Conservation (phyloP, 345 rosid genomes). For the Carallia pectinifolia region DNA sequence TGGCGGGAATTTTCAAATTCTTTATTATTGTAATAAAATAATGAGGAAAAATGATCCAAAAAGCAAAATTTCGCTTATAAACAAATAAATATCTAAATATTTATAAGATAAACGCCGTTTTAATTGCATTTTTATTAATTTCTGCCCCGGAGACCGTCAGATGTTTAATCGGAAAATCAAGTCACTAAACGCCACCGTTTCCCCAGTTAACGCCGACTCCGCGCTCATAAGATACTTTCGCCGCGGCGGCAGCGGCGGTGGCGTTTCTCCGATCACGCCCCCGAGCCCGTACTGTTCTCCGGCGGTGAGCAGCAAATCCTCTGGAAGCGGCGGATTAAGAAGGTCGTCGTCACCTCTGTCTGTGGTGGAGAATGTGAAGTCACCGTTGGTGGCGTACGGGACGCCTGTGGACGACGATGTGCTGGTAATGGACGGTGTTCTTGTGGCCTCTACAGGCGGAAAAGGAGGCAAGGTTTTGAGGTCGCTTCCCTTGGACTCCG, state of each 20-base stretch:
- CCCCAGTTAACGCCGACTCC: constrained; percentile 8
- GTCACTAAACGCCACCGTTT: constrained; percentile 4
- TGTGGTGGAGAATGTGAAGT: constrained; percentile 24
- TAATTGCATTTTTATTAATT: too few species aligned
- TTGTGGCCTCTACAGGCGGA: constrained; percentile 29
- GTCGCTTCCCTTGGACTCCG: constrained; percentile 8
- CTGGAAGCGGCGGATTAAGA: not conserved
- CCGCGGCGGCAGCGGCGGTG: not conserved
- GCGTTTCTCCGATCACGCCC: not conserved
- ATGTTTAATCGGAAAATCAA: constrained; percentile 7
- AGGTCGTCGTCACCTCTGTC: constrained; percentile 31
- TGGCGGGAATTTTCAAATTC: too few species aligned
- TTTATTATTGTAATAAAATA: too few species aligned
- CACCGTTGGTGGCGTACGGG: constrained; percentile 9
- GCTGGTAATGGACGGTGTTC: constrained; percentile 64
- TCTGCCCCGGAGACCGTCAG: not conserved
- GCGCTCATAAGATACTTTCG: constrained; percentile 3
- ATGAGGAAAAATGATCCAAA: too few species aligned
- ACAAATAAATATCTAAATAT: too few species aligned
- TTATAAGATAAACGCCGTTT: too few species aligned
- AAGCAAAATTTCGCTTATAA: too few species aligned
- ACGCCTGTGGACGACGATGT: constrained; percentile 40
- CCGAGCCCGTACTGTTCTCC: not conserved
- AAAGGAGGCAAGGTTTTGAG: constrained; percentile 17
- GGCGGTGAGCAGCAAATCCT: not conserved